phyloP scores from a whole-genome alignment of 306 rosid species.

The Lathyrus sativus region DNA sequence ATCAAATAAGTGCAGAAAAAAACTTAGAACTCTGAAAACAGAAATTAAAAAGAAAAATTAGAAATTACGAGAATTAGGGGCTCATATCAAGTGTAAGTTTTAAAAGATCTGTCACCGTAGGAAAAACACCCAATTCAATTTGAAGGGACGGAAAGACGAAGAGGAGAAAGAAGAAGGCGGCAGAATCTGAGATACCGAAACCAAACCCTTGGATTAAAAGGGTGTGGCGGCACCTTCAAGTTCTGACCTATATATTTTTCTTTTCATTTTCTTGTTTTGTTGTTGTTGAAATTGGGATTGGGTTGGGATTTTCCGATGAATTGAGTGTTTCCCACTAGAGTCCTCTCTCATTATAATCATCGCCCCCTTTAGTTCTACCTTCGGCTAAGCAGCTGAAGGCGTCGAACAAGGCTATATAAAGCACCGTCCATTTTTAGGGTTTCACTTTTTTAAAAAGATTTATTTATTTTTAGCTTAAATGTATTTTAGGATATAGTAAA shows the following conservation, averaged over 20 bases:
- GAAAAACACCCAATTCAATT: conserved; percentile 35
- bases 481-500: no score
- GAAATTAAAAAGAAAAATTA: background rate
- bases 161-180: background rate
- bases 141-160: background rate
- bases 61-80: conserved; percentile 22
- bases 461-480: no score
- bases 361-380: conserved; percentile 35
- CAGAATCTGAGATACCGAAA: conserved; percentile 49
- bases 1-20: no score
- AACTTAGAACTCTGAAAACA: background rate
- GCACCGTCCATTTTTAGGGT: no score
- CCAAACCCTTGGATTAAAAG: conserved; percentile 24
- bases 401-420: no score
- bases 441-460: no score
- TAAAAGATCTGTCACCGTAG: conserved; percentile 51
- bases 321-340: conserved; percentile 58
- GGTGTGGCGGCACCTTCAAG: conserved; percentile 55
- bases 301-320: background rate
- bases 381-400: no score
- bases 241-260: background rate
- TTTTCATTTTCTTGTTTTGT: background rate
- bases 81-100: conserved; percentile 83
- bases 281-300: background rate
- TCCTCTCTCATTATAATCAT: conserved; percentile 87